Evolutionary conservation across 2,329 filamentous ascomycete species (phyloP).

Genomic region (Cladophialophora bantiana): DNA sequence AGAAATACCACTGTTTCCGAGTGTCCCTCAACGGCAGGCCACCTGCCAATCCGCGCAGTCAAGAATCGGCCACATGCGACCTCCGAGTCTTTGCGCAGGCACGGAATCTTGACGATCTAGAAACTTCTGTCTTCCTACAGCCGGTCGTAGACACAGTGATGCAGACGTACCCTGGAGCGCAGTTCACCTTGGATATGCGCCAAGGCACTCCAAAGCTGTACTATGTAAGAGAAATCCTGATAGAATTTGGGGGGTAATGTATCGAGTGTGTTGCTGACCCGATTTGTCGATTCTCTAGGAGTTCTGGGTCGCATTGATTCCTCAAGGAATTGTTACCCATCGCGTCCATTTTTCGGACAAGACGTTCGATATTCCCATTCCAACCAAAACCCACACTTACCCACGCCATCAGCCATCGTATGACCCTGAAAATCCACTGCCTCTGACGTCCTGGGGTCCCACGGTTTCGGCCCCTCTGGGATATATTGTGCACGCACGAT

Average conservation of each 20-base stretch:
- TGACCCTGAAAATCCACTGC: conserved; percentile 33
- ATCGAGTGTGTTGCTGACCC: not conserved
- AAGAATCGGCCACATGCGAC: conserved; percentile 50
- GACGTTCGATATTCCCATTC: conserved; percentile 36
- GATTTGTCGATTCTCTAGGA: conserved; percentile 30
- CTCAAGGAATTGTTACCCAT: conserved; percentile 42
- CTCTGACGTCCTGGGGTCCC: conserved; percentile 40
- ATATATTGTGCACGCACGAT: conserved; percentile 48
- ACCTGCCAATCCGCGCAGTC: conserved; percentile 48
- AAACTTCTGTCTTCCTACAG: conserved; percentile 8
- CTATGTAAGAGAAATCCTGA: not conserved
- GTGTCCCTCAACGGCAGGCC: conserved; percentile 48
- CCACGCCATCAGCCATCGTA: conserved; percentile 32
- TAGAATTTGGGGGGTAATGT: not conserved
- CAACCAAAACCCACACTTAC: conserved; percentile 39
- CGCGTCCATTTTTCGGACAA: conserved; percentile 37
- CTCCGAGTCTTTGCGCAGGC: conserved; percentile 23
- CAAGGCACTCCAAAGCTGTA: conserved; percentile 50
- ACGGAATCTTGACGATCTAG: conserved; percentile 10
- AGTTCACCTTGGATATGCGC: conserved; percentile 54
- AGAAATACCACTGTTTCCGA: conserved; percentile 48
- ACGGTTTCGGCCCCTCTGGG: conserved; percentile 42
- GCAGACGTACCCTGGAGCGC: conserved; percentile 54
- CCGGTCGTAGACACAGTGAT: conserved; percentile 41
- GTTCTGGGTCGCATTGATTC: conserved; percentile 44